Conservation (phyloP, 2,329 filamentous ascomycete genomes). For the Clonostachys chloroleuca region DNA sequence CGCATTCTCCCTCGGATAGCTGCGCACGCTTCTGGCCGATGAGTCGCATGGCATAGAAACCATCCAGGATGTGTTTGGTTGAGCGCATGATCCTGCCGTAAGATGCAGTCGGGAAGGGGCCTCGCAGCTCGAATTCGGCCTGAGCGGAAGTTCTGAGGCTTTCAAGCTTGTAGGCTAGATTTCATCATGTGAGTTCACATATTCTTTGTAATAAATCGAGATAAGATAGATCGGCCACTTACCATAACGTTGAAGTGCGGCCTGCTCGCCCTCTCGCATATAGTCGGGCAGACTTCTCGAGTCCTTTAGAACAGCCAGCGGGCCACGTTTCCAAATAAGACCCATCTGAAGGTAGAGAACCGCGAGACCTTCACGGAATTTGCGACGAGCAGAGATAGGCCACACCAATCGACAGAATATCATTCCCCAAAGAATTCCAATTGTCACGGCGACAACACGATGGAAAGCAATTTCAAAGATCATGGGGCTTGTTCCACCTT, state of each 20-base stretch:
- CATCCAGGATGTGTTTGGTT: constrained; percentile 82
- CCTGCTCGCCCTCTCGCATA: constrained; percentile 84
- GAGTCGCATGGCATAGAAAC: constrained; percentile 94
- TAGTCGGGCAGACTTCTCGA: constrained; percentile 60
- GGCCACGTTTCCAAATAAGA: constrained; percentile 92
- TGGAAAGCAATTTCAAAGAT: constrained; percentile 88
- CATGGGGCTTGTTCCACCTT: constrained; percentile 77
- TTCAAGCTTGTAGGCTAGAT: constrained; percentile 62
- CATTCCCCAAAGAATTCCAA: constrained; percentile 88
- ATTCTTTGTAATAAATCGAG: too few relatives aligned
- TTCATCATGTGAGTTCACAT: constrained; percentile 3
- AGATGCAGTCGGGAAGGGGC: constrained; percentile 74
- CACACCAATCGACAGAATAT: constrained; percentile 86
- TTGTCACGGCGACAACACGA: constrained; percentile 79
- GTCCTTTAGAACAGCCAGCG: constrained; percentile 68
- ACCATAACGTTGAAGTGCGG: constrained; percentile 76
- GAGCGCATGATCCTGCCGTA: constrained; percentile 73
- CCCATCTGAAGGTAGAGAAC: constrained; percentile 94
- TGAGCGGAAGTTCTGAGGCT: constrained; percentile 66
- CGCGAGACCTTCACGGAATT: constrained; percentile 84
- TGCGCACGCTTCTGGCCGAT: constrained; percentile 77
- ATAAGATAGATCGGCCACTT: constrained; percentile 6
- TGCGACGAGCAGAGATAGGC: constrained; percentile 85
- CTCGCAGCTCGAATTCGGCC: constrained; percentile 84
- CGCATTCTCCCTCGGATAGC: constrained; percentile 75